phyloP scores from a whole-genome alignment of 169 alveolate species.

The Plasmodium berghei region DNA sequence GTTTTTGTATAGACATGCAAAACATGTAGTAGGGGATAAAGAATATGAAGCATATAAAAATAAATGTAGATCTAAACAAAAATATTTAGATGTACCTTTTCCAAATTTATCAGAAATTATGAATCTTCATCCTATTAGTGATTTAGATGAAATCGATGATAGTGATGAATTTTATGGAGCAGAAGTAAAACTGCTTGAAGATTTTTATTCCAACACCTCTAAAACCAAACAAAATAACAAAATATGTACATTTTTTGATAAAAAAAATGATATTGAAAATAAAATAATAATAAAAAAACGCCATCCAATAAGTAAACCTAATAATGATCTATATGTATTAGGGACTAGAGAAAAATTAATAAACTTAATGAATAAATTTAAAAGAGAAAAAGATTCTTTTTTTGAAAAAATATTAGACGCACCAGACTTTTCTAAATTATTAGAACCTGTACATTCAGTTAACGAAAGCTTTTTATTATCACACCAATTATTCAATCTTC shows the following conservation, averaged over 20 bases:
- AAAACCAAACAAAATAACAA: not conserved
- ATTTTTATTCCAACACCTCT: constrained; percentile 6
- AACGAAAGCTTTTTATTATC: constrained; percentile 63
- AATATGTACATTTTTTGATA: not conserved
- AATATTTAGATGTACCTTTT: constrained; percentile 61
- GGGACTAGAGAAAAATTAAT: constrained; percentile 61
- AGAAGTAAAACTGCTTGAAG: constrained; percentile 50
- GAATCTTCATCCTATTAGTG: constrained; percentile 48
- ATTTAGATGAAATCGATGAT: constrained; percentile 52
- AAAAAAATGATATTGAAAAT: not conserved
- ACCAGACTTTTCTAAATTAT: constrained; percentile 59
- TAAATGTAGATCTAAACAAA: constrained; percentile 37
- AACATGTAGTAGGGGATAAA: constrained; percentile 56
- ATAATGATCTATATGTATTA: not conserved
- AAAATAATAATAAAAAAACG: constrained; percentile 1
- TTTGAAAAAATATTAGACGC: constrained; percentile 52
- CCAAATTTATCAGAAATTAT: constrained; percentile 51
- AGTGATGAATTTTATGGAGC: constrained; percentile 68
- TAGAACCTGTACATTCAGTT: constrained; percentile 61
- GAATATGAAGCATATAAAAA: constrained; percentile 51
- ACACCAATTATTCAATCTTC: constrained; percentile 62
- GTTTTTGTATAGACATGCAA: constrained; percentile 69
- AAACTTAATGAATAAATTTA: constrained; percentile 43
- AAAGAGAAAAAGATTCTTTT: constrained; percentile 64
- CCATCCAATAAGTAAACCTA: not conserved